phyloP scores from a whole-genome alignment of 1,284 basidiomycete genomes.

The Amylostereum areolatum region DNA sequence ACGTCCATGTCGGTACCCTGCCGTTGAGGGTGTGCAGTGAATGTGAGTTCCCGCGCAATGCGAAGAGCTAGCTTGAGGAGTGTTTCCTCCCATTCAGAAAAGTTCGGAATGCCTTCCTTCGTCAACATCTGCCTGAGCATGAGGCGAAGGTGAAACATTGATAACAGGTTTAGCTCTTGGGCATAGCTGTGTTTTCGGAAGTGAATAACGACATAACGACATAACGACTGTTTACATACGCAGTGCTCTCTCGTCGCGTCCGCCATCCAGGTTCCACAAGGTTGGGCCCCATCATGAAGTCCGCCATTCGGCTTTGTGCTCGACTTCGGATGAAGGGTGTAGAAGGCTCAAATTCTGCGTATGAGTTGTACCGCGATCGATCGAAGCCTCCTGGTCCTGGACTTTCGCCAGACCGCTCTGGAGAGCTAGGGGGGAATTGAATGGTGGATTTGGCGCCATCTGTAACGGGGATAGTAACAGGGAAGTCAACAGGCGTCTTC shows the following conservation, averaged over 20 bases:
- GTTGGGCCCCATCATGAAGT: constrained; percentile 34
- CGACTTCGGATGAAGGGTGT: constrained; percentile 79
- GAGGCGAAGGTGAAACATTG: constrained; percentile 80
- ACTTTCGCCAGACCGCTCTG: constrained; percentile 54
- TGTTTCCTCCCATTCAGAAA: constrained; percentile 82
- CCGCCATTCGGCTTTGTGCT: constrained; percentile 65
- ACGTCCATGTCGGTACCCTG: constrained; percentile 94
- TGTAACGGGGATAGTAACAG: constrained; percentile 41
- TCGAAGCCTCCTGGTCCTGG: constrained; percentile 42
- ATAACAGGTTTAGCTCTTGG: constrained; percentile 77
- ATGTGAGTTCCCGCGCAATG: constrained; percentile 72
- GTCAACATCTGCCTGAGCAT: constrained; percentile 90
- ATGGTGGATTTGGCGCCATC: constrained; percentile 60
- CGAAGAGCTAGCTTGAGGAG: constrained; percentile 76
- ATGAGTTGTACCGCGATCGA: constrained; percentile 59
- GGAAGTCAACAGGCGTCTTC: constrained; percentile 52
- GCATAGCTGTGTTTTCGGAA: constrained; percentile 48
- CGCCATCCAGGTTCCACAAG: constrained; percentile 64
- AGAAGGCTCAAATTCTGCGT: constrained; percentile 59
- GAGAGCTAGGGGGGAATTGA: constrained; percentile 74
- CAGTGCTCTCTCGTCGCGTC: constrained; percentile 74
- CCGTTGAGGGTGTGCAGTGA: constrained; percentile 66
- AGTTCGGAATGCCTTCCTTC: constrained; percentile 68
- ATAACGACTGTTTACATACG: constrained; percentile 40
- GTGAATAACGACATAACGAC: neutral